Evolutionary conservation across 495 filamentous ascomycete genomes (phyloP).

Genomic region (Talaromyces borbonicus): DNA sequence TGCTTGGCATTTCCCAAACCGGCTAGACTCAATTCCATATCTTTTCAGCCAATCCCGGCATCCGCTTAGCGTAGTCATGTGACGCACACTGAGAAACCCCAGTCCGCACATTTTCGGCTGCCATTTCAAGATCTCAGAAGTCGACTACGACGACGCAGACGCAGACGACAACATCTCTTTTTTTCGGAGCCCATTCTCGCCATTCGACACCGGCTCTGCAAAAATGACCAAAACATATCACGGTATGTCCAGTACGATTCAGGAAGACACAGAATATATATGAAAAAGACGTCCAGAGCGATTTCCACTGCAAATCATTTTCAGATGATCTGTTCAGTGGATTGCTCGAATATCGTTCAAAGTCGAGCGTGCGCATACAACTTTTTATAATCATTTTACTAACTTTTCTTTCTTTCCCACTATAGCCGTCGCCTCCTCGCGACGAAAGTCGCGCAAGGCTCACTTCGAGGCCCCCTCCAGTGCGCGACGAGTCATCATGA

Average conservation of each 20-base stretch:
- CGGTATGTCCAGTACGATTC: slow-evolving; percentile 19
- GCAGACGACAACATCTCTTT: slow-evolving; percentile 22
- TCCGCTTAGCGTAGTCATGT: slow-evolving; percentile 26
- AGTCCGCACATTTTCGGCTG: slow-evolving; percentile 14
- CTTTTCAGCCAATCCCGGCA: slow-evolving; percentile 18
- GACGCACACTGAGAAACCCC: slow-evolving; percentile 25
- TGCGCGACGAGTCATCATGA: slow-evolving; percentile 88
- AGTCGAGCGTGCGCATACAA: neutral
- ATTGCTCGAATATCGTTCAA: slow-evolving; percentile 52
- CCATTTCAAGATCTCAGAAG: slow-evolving; percentile 18
- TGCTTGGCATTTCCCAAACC: neutral
- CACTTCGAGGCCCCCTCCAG: slow-evolving; percentile 90
- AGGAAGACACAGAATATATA: slow-evolving; percentile 34
- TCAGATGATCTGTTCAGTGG: too few relatives aligned
- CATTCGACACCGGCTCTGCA: slow-evolving; percentile 17
- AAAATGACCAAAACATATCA: slow-evolving; percentile 34
- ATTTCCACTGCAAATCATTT: too few relatives aligned
- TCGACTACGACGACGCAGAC: slow-evolving; percentile 6
- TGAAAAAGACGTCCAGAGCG: slow-evolving; percentile 30
- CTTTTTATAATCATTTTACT: slow-evolving; percentile 2
- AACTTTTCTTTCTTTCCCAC: slow-evolving; percentile 8
- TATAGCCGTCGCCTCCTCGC: slow-evolving; percentile 65
- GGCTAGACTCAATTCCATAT: neutral
- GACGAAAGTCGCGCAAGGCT: slow-evolving; percentile 94
- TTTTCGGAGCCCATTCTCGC: slow-evolving; percentile 17